Percentiles rank a stretch among this genome's conserved stretches.
Evolutionary conservation across 1,284 basidiomycete species (phyloP).

Genomic region (Grifola frondosa): DNA sequence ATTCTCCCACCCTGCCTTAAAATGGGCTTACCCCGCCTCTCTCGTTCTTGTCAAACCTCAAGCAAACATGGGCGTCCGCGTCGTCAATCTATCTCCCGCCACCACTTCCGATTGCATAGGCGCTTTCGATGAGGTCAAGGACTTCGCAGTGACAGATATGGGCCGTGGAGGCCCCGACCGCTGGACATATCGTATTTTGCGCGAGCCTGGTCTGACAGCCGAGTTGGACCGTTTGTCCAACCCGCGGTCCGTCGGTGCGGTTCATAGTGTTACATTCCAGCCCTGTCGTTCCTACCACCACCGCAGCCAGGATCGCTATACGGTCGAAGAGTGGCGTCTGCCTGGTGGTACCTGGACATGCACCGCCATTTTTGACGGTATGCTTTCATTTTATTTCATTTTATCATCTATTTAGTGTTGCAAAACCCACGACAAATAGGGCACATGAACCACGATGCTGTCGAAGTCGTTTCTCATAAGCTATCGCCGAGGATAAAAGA

Average conservation of each 20-base stretch:
- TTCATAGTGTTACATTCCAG: slow-evolving; percentile 57
- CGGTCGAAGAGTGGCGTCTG: slow-evolving; percentile 54
- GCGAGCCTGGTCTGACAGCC: slow-evolving; percentile 44
- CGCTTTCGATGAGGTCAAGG: slow-evolving; percentile 50
- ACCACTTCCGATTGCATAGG: slow-evolving; percentile 47
- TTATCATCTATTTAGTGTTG: no score
- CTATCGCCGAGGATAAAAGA: slow-evolving; percentile 47
- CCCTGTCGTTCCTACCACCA: slow-evolving; percentile 52
- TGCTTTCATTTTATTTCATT: no score
- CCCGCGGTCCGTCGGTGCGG: slow-evolving; percentile 37
- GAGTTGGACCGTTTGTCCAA: slow-evolving; percentile 44
- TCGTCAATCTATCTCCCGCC: slow-evolving; percentile 43
- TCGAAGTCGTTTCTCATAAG: slow-evolving; percentile 45
- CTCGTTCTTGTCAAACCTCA: slow-evolving; percentile 4
- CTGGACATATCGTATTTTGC: slow-evolving; percentile 56
- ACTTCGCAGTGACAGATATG: slow-evolving; percentile 57
- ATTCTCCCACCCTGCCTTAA: slow-evolving; percentile 11
- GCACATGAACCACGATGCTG: slow-evolving; percentile 60
- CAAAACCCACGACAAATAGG: slow-evolving; percentile 36
- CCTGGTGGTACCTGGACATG: slow-evolving; percentile 56
- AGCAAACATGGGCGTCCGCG: slow-evolving; percentile 33
- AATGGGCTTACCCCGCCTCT: slow-evolving; percentile 2
- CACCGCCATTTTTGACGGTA: slow-evolving; percentile 63
- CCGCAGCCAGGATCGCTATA: slow-evolving; percentile 55
- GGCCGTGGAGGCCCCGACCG: slow-evolving; percentile 49